Conservation (phyloP, 129 eudicot species). For the Ambrosia trifida region DNA sequence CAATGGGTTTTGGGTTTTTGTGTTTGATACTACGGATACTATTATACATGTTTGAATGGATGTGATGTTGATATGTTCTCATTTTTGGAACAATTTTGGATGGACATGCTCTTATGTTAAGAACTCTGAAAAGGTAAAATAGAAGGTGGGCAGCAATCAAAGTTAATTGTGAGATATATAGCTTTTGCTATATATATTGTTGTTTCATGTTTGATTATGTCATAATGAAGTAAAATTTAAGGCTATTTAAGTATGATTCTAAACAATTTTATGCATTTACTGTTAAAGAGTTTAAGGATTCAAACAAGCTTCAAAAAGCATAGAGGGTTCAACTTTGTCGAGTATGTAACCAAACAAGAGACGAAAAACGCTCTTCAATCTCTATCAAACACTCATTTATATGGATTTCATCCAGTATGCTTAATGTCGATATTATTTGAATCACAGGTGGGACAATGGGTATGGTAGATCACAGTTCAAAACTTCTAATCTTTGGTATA, state of each 20-base stretch:
- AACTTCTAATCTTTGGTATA: too few relatives aligned
- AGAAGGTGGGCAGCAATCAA: slow-evolving; percentile 56
- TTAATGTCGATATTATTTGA: too few relatives aligned
- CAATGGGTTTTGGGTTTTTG: slow-evolving; percentile 92
- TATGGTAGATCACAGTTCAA: too few relatives aligned
- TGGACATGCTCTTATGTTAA: slow-evolving; percentile 90
- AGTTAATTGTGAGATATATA: slow-evolving; percentile 88
- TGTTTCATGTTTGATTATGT: too few relatives aligned
- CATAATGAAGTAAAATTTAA: too few relatives aligned
- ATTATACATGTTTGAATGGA: slow-evolving; percentile 41
- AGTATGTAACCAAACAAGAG: slow-evolving; percentile 90
- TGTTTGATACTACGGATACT: slow-evolving; percentile 77
- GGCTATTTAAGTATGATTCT: neutral
- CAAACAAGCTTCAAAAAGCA: slow-evolving; percentile 77
- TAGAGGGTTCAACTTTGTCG: slow-evolving; percentile 94
- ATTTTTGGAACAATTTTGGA: slow-evolving; percentile 85
- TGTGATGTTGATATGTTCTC: slow-evolving; percentile 6
- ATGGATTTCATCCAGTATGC: slow-evolving; percentile 94
- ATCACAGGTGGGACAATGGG: too few relatives aligned
- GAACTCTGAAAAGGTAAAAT: slow-evolving; percentile 50
- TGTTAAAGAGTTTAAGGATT: slow-evolving; percentile 86
- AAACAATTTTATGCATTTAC: slow-evolving; percentile 18
- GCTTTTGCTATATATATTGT: slow-evolving; percentile 45
- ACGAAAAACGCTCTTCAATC: slow-evolving; percentile 82
- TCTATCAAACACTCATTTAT: slow-evolving; percentile 82